Percentiles rank a stretch among this genome's conserved stretches.
These are phyloP conservation scores for Albizia julibrissin DNA, from an alignment of 306 rosid species.

Conservation along the genomic window DNA sequence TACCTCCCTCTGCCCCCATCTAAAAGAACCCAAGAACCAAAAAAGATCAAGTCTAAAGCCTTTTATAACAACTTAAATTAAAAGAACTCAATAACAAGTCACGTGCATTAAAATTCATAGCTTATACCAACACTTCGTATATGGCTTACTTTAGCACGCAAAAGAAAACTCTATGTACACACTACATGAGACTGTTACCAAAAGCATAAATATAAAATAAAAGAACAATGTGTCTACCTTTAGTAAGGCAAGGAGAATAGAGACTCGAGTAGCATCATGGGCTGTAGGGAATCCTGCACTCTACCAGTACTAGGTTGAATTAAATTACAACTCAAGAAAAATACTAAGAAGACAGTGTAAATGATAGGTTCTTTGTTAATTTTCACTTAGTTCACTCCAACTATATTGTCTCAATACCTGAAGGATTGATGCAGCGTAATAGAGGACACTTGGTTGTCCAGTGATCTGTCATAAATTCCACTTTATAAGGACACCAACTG, in stretches of 20 bases:
- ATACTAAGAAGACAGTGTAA: not conserved
- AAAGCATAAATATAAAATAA: not conserved
- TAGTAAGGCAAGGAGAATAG: constrained; percentile 79
- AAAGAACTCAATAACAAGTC: not conserved
- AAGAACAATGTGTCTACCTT: constrained; percentile 58
- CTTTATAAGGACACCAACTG: constrained; percentile 38
- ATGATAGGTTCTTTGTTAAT: constrained; percentile 11
- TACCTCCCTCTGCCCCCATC: not conserved
- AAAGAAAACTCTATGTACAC: not conserved
- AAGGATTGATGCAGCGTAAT: constrained; percentile 89
- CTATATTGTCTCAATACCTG: constrained; percentile 62
- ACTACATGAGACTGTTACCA: constrained; percentile 17
- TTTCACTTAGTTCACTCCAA: constrained; percentile 26
- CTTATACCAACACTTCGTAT: not conserved
- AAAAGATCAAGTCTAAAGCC: not conserved
- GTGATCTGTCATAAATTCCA: constrained; percentile 74
- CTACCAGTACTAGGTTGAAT: constrained; percentile 46
- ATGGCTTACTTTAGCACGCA: not conserved
- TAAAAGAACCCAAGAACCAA: not conserved
- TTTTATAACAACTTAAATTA: not conserved
- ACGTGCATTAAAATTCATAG: not conserved
- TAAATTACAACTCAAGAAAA: constrained; percentile 32
- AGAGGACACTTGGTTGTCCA: constrained; percentile 97
- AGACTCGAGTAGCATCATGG: constrained; percentile 92
- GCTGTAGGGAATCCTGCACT: constrained; percentile 94